Percentiles rank a stretch among this genome's conserved stretches.
These are phyloP conservation scores for Thuja plicata DNA, from an alignment of 83 land plant species.

Conservation along the genomic window DNA sequence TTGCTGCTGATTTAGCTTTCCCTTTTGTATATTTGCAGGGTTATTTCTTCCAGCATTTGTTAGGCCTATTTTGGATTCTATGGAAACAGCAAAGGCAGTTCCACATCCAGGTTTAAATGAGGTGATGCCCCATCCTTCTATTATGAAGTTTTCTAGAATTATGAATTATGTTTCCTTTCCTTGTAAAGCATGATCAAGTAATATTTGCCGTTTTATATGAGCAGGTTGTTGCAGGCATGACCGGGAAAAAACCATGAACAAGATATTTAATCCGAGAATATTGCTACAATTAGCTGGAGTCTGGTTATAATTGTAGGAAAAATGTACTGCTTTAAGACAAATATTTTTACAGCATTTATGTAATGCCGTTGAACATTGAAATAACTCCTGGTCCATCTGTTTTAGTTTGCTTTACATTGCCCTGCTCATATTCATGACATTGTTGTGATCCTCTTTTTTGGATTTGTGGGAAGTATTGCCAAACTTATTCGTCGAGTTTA, in stretches of 20 bases:
- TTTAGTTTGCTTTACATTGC: background rate
- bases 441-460: background rate
- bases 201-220: background rate
- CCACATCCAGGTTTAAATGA: conserved; percentile 12
- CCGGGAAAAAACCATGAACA: background rate
- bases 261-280: background rate
- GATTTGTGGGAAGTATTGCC: background rate
- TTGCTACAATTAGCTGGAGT: background rate
- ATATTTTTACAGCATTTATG: background rate
- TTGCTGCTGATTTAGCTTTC: background rate
- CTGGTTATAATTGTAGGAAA: background rate
- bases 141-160: background rate
- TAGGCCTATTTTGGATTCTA: conserved; percentile 16
- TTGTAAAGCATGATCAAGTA: background rate
- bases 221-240: conserved; percentile 11
- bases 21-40: background rate
- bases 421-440: background rate
- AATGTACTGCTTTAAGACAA: background rate
- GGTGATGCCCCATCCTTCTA: conserved; percentile 1
- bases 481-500: background rate
- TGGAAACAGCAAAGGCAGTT: conserved; percentile 4
- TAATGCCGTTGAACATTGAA: background rate
- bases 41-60: conserved; percentile 15
- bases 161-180: background rate
- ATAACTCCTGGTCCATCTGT: background rate